phyloP scores from a whole-genome alignment of 2,329 filamentous ascomycete genomes.

The Fusarium nelsonii region DNA sequence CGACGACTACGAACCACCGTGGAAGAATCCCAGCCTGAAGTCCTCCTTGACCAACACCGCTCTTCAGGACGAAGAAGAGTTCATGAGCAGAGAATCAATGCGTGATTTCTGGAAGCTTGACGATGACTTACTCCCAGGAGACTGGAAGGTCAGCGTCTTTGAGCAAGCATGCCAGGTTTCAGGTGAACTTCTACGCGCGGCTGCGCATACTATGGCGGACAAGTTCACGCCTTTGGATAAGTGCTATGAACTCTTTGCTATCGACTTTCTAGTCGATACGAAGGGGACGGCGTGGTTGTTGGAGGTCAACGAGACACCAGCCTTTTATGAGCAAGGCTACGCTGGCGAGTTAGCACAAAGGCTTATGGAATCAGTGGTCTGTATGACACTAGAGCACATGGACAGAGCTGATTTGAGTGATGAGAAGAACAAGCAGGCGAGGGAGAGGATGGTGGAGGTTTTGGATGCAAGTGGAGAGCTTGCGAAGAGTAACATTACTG shows the following conservation, averaged over 20 bases:
- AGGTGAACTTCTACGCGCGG: conserved; percentile 52
- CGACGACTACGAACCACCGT: conserved; percentile 54
- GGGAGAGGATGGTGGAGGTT: conserved; percentile 35
- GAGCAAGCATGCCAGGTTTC: conserved; percentile 53
- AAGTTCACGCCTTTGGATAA: conserved; percentile 54
- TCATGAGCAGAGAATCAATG: conserved; percentile 51
- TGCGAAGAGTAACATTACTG: conserved; percentile 43
- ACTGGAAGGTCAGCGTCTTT: conserved; percentile 53
- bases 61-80: conserved; percentile 53
- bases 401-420: conserved; percentile 14
- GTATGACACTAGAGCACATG: conserved; percentile 54
- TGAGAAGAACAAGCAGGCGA: not conserved
- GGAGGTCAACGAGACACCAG: conserved; percentile 56
- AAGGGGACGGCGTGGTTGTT: conserved; percentile 52
- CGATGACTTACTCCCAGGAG: conserved; percentile 48
- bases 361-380: conserved; percentile 54
- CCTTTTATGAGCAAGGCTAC: conserved; percentile 53
- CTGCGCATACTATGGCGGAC: conserved; percentile 55
- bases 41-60: conserved; percentile 56
- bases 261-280: conserved; percentile 54
- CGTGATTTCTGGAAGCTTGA: conserved; percentile 51
- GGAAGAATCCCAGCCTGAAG: conserved; percentile 52
- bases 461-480: conserved; percentile 37
- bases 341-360: conserved; percentile 51
- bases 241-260: conserved; percentile 55